phyloP scores from a whole-genome alignment of 257 asterid genomes.

The Penstemon davidsonii region DNA sequence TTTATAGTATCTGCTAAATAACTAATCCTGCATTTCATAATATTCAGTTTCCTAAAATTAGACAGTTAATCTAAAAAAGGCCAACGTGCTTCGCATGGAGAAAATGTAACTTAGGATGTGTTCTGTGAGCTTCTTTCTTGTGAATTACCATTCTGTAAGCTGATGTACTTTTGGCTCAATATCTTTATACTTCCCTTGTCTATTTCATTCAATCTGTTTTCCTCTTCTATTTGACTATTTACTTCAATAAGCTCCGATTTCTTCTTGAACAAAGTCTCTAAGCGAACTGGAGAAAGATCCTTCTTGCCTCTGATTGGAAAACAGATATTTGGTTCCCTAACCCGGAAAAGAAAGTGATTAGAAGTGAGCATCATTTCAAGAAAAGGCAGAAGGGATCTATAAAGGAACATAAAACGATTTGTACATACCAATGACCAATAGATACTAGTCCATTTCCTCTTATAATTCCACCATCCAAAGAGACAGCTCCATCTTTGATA shows the following conservation, averaged over 20 bases:
- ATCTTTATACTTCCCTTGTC: background rate
- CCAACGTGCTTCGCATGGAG: too few relatives aligned
- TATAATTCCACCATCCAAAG: constrained; percentile 65
- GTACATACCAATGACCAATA: constrained; percentile 46
- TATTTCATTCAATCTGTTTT: background rate
- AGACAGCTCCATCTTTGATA: constrained; percentile 50
- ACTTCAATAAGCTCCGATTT: constrained; percentile 17
- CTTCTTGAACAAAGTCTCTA: background rate
- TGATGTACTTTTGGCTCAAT: constrained; percentile 16
- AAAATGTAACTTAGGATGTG: too few relatives aligned
- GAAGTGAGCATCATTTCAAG: background rate
- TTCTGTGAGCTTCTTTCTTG: too few relatives aligned
- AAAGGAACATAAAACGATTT: background rate
- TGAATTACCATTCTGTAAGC: constrained; percentile 4
- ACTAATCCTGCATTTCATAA: too few relatives aligned
- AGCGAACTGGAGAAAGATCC: constrained; percentile 1
- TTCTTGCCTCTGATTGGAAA: constrained; percentile 45
- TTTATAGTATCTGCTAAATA: too few relatives aligned
- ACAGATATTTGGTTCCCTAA: constrained; percentile 45
- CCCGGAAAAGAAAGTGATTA: too few relatives aligned
- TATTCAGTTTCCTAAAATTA: too few relatives aligned
- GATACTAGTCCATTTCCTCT: constrained; percentile 51
- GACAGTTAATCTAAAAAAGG: too few relatives aligned
- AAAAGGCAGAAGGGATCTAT: background rate
- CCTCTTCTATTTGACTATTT: background rate